These are phyloP conservation scores for Aspergillus texensis DNA, from an alignment of 2,329 filamentous ascomycete genomes.

Conservation along the genomic window DNA sequence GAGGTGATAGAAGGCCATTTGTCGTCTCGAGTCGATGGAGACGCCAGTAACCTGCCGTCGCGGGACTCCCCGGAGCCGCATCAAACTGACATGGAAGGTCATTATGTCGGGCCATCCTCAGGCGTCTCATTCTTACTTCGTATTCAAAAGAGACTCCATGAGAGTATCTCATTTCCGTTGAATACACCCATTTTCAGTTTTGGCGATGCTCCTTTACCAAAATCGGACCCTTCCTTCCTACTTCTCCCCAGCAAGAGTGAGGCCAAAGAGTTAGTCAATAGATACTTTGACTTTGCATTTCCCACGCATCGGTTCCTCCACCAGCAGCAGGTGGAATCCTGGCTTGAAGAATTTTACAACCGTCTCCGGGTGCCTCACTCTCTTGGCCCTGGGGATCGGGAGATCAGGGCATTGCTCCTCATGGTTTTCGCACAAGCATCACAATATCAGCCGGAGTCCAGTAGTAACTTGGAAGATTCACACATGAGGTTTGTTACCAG, in stretches of 20 bases:
- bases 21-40: not conserved
- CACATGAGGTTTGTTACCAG: constrained; percentile 14
- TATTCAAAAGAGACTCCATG: constrained; percentile 17
- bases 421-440: constrained; percentile 58
- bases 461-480: constrained; percentile 19
- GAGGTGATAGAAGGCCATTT: not conserved
- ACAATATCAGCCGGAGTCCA: constrained; percentile 42
- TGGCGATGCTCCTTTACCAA: constrained; percentile 17
- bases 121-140: constrained; percentile 21
- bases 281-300: constrained; percentile 26
- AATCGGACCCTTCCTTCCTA: constrained; percentile 17
- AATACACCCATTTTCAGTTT: constrained; percentile 22
- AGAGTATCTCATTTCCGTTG: constrained; percentile 13
- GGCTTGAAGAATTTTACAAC: constrained; percentile 22
- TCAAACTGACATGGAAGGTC: constrained; percentile 21
- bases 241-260: constrained; percentile 15
- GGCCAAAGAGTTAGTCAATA: constrained; percentile 12
- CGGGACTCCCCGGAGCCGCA: constrained; percentile 18
- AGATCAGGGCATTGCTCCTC: constrained; percentile 50
- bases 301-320: constrained; percentile 25
- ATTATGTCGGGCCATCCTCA: constrained; percentile 20
- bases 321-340: constrained; percentile 17
- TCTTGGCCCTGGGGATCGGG: constrained; percentile 10
- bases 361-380: constrained; percentile 4
- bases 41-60: constrained; percentile 7